These are phyloP conservation scores for Herpotrichia juniperi DNA, from an alignment of 2,329 filamentous ascomycete species.

Conservation along the genomic window DNA sequence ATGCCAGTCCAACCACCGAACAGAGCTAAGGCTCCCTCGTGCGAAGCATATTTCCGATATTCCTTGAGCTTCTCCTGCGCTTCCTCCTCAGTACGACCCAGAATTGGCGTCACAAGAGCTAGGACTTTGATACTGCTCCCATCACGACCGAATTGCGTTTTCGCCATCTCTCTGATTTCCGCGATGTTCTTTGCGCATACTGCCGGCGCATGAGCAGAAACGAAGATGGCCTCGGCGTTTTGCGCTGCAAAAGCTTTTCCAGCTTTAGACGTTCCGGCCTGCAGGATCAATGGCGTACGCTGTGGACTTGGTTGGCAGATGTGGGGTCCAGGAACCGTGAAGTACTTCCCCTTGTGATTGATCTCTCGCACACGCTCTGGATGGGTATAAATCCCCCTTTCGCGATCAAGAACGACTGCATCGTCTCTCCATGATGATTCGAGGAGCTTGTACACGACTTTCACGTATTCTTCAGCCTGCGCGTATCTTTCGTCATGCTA, in stretches of 20 bases:
- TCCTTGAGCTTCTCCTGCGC: conserved; percentile 68
- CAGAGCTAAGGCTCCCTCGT: conserved; percentile 71
- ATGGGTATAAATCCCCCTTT: conserved; percentile 65
- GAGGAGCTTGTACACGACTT: conserved; percentile 72
- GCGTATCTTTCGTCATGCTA: conserved; percentile 73
- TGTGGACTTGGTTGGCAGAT: conserved; percentile 70
- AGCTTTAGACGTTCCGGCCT: conserved; percentile 71
- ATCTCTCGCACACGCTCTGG: conserved; percentile 67
- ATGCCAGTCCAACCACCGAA: conserved; percentile 79
- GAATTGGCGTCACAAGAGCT: conserved; percentile 68
- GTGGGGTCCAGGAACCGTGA: conserved; percentile 69
- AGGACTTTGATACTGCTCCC: conserved; percentile 69
- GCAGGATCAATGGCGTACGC: conserved; percentile 70
- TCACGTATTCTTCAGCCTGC: conserved; percentile 72
- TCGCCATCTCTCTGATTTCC: conserved; percentile 65
- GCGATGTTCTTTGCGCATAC: conserved; percentile 67
- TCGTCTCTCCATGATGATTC: conserved; percentile 72
- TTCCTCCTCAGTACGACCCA: conserved; percentile 70
- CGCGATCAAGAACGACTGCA: conserved; percentile 65
- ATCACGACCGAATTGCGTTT: conserved; percentile 61
- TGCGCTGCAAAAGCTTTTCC: conserved; percentile 72
- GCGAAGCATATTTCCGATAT: conserved; percentile 65
- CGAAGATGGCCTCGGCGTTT: conserved; percentile 74
- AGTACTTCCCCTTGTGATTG: conserved; percentile 70
- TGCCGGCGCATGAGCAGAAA: conserved; percentile 67